Evolutionary conservation across 225 moss, liverwort and hornwort species (phyloP), one percentile per base, ranked within the genome.

Genomic region (Ulota crispa): DNA sequence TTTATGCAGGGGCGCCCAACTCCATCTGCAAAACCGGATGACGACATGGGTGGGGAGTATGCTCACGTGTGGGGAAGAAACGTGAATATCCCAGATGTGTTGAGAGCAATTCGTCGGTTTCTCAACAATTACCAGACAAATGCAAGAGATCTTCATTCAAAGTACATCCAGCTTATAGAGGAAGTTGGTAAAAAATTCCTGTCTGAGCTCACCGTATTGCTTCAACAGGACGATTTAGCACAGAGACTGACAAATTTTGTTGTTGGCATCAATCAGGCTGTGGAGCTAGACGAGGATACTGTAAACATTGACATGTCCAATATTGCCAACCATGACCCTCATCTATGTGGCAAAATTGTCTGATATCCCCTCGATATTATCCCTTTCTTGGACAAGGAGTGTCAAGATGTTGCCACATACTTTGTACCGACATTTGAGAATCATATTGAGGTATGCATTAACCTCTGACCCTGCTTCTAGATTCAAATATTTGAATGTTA

Each of bases 51-150:
- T 80, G 89, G 70, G 77, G 93, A 85, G 82, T 90, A 86, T 83
- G 90, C 75, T 18, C 90, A 88, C 68, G 90, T 99, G 9, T 99
- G 98, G 98, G 98, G 98, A 54, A 99, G 96, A 36, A 99, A 92
- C 62, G 94, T 99, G 18, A 93, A 92, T 68, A 90, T 99, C n/a
- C 92, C 89, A 55, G 98, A 99, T 85, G 89, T 94, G 13, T 84
- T 90, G 68, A 91, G 91, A 39, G 90, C 94, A 6, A 90, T 94
- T 77, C 87, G 89, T 72, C 92, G 98, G 50, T 99, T 99, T 63
- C 87, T 99, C 63, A 84, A 86, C 73, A 88, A 92, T 78, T 96
- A 83, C 83, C 88, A 89, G 42, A 80, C 87, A 31, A 70, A 73
- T 77, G 53, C 85, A 15, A 82, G 87, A 19, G 96, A 94, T 75